These are phyloP conservation scores for Firmiana major DNA, from an alignment of 345 rosid species.

Conservation along the genomic window DNA sequence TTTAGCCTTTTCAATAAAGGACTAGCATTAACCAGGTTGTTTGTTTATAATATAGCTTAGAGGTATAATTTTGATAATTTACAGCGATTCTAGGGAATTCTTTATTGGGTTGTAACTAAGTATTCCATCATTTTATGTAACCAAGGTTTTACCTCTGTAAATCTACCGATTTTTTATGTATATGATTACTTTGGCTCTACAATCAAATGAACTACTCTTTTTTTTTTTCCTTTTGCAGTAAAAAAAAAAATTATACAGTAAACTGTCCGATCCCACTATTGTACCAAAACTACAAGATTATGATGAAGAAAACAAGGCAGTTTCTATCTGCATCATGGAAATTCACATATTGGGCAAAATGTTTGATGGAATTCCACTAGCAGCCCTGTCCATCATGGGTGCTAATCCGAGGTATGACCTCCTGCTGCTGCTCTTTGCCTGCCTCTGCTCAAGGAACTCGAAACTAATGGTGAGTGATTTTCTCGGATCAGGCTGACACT, in stretches of 20 bases:
- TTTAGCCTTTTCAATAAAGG: background rate
- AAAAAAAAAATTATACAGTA: background rate
- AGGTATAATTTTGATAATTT: background rate
- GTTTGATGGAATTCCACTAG: too few species aligned
- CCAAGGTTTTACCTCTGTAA: conserved; percentile 17
- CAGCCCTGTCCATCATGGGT: background rate
- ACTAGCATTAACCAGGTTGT: background rate
- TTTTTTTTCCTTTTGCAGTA: background rate
- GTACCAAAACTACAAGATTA: background rate
- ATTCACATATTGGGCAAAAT: background rate
- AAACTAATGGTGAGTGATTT: conserved; percentile 10
- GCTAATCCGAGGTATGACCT: conserved; percentile 35
- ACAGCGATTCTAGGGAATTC: conserved; percentile 16
- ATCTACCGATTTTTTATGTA: conserved; percentile 20
- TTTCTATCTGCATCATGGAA: background rate
- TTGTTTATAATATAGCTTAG: conserved; percentile 8
- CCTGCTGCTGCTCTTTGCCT: conserved; percentile 37
- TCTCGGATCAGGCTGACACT: conserved; percentile 25
- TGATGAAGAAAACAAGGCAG: background rate
- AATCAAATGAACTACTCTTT: background rate
- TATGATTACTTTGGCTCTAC: conserved; percentile 17
- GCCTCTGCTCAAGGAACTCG: conserved; percentile 26
- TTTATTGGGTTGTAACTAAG: conserved; percentile 12
- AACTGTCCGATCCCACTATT: background rate
- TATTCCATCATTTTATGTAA: conserved; percentile 2